A percentile compares a stretch with the other conserved stretches of the same genome.
These are phyloP conservation scores for Eutrema yunnanense DNA, from an alignment of 345 rosid species.

Conservation along the genomic window DNA sequence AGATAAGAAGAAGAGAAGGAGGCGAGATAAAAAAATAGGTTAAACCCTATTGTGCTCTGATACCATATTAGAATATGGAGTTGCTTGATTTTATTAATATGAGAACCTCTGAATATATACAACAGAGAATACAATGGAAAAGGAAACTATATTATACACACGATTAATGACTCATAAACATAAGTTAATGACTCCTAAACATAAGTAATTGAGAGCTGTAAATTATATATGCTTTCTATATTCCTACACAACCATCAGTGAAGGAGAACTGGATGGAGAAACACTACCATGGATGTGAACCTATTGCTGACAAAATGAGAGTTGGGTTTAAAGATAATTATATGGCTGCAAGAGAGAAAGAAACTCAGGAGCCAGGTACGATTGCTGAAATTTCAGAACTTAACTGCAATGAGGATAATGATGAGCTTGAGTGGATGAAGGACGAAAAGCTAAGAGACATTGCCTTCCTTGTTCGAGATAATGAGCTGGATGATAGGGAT, in stretches of 20 bases:
- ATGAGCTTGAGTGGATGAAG: conserved; percentile 87
- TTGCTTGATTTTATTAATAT: too few species aligned
- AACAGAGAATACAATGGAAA: too few species aligned
- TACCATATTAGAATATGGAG: too few species aligned
- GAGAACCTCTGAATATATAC: too few species aligned
- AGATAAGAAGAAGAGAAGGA: too few species aligned
- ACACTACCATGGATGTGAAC: conserved; percentile 60
- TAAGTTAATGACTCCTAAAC: too few species aligned
- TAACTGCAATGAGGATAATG: conserved; percentile 38
- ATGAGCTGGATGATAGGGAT: conserved; percentile 77
- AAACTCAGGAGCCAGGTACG: conserved; percentile 25
- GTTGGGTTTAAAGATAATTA: conserved; percentile 71
- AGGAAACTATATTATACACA: too few species aligned
- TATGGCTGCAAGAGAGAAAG: conserved; percentile 59
- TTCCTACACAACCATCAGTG: conserved; percentile 10
- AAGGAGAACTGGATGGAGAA: conserved; percentile 61
- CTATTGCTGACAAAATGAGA: conserved; percentile 59
- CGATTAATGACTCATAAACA: too few species aligned
- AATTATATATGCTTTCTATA: too few species aligned
- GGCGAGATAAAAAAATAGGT: too few species aligned
- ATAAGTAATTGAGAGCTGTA: too few species aligned
- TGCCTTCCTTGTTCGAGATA: conserved; percentile 83
- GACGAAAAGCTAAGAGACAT: conserved; percentile 70
- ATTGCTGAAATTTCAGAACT: conserved; percentile 38
- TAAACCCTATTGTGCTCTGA: too few species aligned